Base-by-base conservation (phyloP, 371 early-diverging fungal species). In the Haplosporangium sp. region DNA sequence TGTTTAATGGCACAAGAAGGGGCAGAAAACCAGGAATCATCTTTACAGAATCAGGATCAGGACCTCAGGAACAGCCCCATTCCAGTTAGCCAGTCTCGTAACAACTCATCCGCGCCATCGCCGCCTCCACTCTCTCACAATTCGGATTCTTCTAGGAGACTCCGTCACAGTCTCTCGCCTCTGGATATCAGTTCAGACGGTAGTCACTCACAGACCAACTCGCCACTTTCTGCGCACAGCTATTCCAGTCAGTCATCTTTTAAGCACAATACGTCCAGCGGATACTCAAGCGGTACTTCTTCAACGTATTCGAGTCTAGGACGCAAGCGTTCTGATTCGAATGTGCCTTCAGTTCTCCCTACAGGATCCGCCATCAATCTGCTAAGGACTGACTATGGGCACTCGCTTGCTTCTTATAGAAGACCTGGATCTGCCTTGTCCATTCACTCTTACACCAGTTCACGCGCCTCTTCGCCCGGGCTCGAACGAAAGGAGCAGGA, bases 1-100 rank as follows among this genome's bases (percentile, higher is more conserved):
- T 92, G 92, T 60, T 80, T 92, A 55, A 83, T 85, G 82, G 74
- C 80, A 7, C 85, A 88, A 60, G 65, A 82, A 36, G 83, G 81
- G 48, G 51, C 74, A 61, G 69, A 65, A 29, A 42, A 59, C 11
- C 60, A 64, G 45, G 65, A 59, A 41, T 62, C 62, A 18, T 8
- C 67, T 23, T 41, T 36, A 12, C 64, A 50, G 52, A 71, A 43
- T 14, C 56, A 40, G 50, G 66, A 41, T 23, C 67, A 47, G 37
- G 42, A 60, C n/a, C 48, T 45, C 52, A 62, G 51, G 12, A 21
- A 50, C 36, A 57, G 36, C 47, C 54, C 63, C 42, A 55, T 54
- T 6, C 74, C 60, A 47, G 58, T 37, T 18, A 55, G 73, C 29
- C 72, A 73, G 21, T 68, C 73, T n/a, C 50, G 65, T 11, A 45